Conservation (phyloP, 768 basidiomycete species). For the Gymnopilus junonius region DNA sequence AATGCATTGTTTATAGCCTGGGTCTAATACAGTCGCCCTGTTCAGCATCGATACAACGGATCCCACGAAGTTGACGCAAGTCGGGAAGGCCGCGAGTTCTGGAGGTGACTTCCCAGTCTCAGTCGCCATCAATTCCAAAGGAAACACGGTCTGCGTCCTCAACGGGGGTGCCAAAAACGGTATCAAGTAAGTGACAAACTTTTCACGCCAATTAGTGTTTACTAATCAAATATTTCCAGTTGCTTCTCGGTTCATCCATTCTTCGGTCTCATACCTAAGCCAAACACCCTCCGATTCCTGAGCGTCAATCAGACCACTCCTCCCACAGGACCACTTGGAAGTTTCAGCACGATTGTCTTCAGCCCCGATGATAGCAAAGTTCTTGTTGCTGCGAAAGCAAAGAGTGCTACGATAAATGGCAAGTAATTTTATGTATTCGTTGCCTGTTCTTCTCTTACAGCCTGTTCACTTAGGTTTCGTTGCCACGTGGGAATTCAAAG, state of each 20-base stretch:
- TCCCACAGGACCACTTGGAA: constrained; percentile 51
- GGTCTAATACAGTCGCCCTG: constrained; percentile 48
- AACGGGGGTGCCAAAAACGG: constrained; percentile 51
- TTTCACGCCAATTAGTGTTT: too few relatives aligned
- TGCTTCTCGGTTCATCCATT: constrained; percentile 49
- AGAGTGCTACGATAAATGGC: not conserved
- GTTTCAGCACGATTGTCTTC: constrained; percentile 50
- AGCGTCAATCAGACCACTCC: constrained; percentile 55
- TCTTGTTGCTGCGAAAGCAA: constrained; percentile 40
- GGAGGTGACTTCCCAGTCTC: constrained; percentile 58
- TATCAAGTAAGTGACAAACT: constrained; percentile 35
- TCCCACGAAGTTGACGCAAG: constrained; percentile 43
- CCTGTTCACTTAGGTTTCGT: not conserved
- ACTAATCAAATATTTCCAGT: constrained; percentile 18
- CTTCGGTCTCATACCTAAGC: constrained; percentile 42
- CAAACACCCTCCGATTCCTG: constrained; percentile 47
- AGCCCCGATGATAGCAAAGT: constrained; percentile 46
- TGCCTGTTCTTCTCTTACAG: not conserved
- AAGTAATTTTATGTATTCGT: not conserved
- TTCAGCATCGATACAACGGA: constrained; percentile 45
- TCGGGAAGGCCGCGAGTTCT: constrained; percentile 46
- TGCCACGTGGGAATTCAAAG: not conserved
- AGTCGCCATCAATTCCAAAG: constrained; percentile 37
- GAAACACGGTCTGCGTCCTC: constrained; percentile 37
- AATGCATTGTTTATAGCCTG: constrained; percentile 46